These are phyloP conservation scores for Dictyostelium capitatum DNA, from an alignment of 78 protist species.

Conservation along the genomic window DNA sequence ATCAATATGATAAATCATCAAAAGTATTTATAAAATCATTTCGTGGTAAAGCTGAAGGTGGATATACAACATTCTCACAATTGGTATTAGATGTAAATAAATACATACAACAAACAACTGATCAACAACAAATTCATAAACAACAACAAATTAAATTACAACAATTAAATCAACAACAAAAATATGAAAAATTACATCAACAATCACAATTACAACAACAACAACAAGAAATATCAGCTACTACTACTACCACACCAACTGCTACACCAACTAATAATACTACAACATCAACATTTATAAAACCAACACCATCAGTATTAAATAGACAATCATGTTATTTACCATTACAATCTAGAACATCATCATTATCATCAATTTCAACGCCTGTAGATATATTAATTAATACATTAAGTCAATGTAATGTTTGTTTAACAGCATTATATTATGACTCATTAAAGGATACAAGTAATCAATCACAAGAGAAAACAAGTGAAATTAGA, in stretches of 20 bases:
- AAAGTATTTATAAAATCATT: conserved; percentile 33
- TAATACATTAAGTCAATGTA: background rate
- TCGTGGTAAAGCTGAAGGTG: conserved; percentile 26
- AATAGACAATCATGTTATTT: background rate
- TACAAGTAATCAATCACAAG: conserved; percentile 15
- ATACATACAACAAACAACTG: background rate
- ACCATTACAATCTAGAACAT: conserved; percentile 1
- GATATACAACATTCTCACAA: conserved; percentile 38
- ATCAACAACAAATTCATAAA: background rate
- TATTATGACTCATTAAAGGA: conserved; percentile 10
- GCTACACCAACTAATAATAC: background rate
- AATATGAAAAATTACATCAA: background rate
- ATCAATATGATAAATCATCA: conserved; percentile 13
- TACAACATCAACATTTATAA: background rate
- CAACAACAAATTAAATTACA: background rate
- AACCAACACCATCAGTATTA: background rate
- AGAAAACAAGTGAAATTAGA: conserved; percentile 12
- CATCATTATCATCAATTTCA: background rate
- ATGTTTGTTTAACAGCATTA: background rate
- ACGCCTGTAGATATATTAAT: background rate
- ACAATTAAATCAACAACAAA: background rate
- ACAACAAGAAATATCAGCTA: background rate
- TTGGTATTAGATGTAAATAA: background rate
- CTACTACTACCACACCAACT: background rate
- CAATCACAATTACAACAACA: background rate